Percentiles rank a stretch among this genome's conserved stretches.
Evolutionary conservation across 805 yeast genomes (phyloP).

Genomic region (Metschnikowia henanensis): DNA sequence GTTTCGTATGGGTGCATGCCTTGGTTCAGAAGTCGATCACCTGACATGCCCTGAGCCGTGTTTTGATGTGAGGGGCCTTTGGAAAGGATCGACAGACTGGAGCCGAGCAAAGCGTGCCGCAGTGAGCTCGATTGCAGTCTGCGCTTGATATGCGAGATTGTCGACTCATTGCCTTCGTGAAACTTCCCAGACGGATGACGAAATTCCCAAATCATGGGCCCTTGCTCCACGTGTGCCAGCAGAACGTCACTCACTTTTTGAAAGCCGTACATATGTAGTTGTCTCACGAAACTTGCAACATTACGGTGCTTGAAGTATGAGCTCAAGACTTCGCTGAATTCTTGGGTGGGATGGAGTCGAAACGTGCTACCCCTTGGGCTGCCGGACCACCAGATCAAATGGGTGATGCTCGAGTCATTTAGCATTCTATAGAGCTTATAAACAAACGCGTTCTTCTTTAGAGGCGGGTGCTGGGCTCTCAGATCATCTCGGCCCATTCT

Average conservation of each 20-base stretch:
- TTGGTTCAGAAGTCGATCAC: too few species aligned
- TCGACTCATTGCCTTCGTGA: slow-evolving; percentile 45
- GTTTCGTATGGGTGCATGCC: too few species aligned
- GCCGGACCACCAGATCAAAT: slow-evolving; percentile 45
- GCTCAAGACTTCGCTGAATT: slow-evolving; percentile 60
- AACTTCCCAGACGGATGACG: slow-evolving; percentile 53
- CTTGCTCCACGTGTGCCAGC: slow-evolving; percentile 18
- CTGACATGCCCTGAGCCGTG: too few species aligned
- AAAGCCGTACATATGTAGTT: slow-evolving; percentile 94
- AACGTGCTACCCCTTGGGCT: slow-evolving; percentile 53
- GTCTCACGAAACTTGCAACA: slow-evolving; percentile 90
- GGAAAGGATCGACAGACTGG: background rate
- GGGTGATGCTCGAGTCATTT: slow-evolving; percentile 32
- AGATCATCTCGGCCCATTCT: background rate
- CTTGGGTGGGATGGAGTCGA: slow-evolving; percentile 63
- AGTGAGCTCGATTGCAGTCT: slow-evolving; percentile 41
- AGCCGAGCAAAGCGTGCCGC: background rate
- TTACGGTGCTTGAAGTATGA: slow-evolving; percentile 91
- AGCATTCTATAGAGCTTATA: slow-evolving; percentile 44
- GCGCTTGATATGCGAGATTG: slow-evolving; percentile 47
- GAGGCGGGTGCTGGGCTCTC: slow-evolving; percentile 22
- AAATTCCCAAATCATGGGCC: slow-evolving; percentile 53
- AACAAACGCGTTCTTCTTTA: slow-evolving; percentile 61
- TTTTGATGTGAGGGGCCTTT: background rate
- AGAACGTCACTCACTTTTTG: slow-evolving; percentile 67